Evolutionary conservation across 1,139 yeast genomes (phyloP).

Genomic region (Pneumocystis oryctolagi): DNA sequence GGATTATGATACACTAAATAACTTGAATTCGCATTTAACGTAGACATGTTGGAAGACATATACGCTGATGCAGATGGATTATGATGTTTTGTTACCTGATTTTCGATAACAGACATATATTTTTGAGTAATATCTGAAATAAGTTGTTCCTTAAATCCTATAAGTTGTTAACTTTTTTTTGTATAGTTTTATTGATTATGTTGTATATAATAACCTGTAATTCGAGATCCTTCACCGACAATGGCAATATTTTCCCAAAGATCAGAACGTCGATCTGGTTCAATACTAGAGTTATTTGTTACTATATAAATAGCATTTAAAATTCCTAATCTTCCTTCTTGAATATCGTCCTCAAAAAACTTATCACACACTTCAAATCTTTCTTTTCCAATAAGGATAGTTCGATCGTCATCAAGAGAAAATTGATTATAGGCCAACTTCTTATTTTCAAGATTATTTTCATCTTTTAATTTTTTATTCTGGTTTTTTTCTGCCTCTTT

Average conservation of each 20-base stretch:
- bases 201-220: slow-evolving; percentile 68
- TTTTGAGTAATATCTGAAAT: slow-evolving; percentile 5
- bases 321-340: slow-evolving; percentile 33
- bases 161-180: slow-evolving; percentile 1
- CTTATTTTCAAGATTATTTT: slow-evolving; percentile 31
- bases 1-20: slow-evolving; percentile 31
- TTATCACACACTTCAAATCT: slow-evolving; percentile 64
- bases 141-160: slow-evolving; percentile 2
- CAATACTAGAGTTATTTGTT: slow-evolving; percentile 5
- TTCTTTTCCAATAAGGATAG: slow-evolving; percentile 61
- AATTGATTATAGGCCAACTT: slow-evolving; percentile 29
- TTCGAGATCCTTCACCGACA: slow-evolving; percentile 59
- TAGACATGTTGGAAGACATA: slow-evolving; percentile 15
- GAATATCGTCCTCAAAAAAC: slow-evolving; percentile 36
- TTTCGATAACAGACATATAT: neutral
- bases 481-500: slow-evolving; percentile 34
- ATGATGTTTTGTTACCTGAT: slow-evolving; percentile 14
- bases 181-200: slow-evolving; percentile 36
- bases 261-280: slow-evolving; percentile 45
- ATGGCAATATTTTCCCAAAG: slow-evolving; percentile 74
- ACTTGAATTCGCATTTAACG: slow-evolving; percentile 11
- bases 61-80: slow-evolving; percentile 13
- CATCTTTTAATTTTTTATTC: slow-evolving; percentile 26
- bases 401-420: slow-evolving; percentile 18
- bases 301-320: slow-evolving; percentile 9